Base-by-base conservation (phyloP, 306 rosid genomes). In the Lupinus albus region DNA sequence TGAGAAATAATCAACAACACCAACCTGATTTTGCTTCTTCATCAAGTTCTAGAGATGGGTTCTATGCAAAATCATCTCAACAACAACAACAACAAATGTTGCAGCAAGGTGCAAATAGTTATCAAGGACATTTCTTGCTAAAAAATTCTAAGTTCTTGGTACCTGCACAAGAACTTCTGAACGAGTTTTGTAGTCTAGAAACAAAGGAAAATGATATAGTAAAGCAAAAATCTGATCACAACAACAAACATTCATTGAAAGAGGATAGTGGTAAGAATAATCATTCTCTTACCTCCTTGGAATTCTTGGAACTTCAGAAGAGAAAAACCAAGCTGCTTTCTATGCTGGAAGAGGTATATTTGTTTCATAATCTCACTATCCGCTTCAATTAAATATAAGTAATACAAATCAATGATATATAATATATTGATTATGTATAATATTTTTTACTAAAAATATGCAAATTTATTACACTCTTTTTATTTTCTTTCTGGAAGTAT, bases 341-440 rank as follows among this genome's bases (percentile, higher is more conserved):
- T 21, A 83, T 94, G 99, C 88, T 94, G 4, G 99, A 94, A 81
- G 96, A 94, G 95, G 99, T 94, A 86, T 52, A 39, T 67, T 35
- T 21, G 38, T 66, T 52, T 61, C 58, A 57, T 25, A 25, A 39
- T 39, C 42, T 70, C 3, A 39, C 10, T 59, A n/a, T 65, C 42
- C 38, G 2, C 68, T 76, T 70, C 76, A 76, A 47, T 71, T 44
- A 64, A n/a, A n/a, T n/a, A n/a, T n/a, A n/a, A n/a, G n/a, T n/a
- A n/a, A n/a, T n/a, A n/a, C n/a, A n/a, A n/a, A n/a, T n/a, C n/a
- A n/a, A n/a, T n/a, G n/a, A n/a, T n/a, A n/a, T n/a, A n/a, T n/a
- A n/a, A n/a, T n/a, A n/a, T n/a, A n/a, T n/a, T n/a, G n/a, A n/a
- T n/a, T n/a, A n/a, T n/a, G n/a, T n/a, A n/a, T n/a, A n/a, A n/a